These are phyloP conservation scores for Pythium dissotocum DNA, from an alignment of 352 stramenopile genomes.

Conservation along the genomic window DNA sequence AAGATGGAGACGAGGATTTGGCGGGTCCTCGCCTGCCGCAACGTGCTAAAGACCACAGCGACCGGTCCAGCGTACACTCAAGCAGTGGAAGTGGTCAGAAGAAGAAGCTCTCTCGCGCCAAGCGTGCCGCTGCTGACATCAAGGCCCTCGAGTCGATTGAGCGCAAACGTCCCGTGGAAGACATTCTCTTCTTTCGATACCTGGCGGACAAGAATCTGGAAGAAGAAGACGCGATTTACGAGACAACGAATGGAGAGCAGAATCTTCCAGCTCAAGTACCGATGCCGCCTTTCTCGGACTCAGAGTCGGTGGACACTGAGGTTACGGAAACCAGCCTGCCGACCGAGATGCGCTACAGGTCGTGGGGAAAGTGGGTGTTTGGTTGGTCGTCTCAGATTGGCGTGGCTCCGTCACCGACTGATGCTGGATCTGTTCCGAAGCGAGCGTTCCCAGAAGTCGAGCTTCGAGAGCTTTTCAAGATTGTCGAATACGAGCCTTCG, in stretches of 20 bases:
- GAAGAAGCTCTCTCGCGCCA: neutral
- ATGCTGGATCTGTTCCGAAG: slow-evolving; percentile 33
- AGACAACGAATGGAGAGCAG: neutral
- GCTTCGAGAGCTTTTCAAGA: slow-evolving; percentile 84
- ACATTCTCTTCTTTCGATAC: slow-evolving; percentile 87
- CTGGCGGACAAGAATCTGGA: slow-evolving; percentile 60
- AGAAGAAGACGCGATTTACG: slow-evolving; percentile 12
- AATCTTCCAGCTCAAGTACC: slow-evolving; percentile 23
- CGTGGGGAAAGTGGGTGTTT: slow-evolving; percentile 87
- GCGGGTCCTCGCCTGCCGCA: slow-evolving; percentile 11
- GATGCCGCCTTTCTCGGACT: slow-evolving; percentile 70
- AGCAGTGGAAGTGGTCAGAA: slow-evolving; percentile 13
- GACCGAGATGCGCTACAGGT: slow-evolving; percentile 74
- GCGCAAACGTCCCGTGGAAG: slow-evolving; percentile 64
- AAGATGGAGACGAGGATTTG: slow-evolving; percentile 37
- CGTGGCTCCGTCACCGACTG: slow-evolving; percentile 31
- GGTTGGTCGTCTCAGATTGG: slow-evolving; percentile 78
- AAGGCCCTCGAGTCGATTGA: slow-evolving; percentile 72
- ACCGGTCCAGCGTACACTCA: slow-evolving; percentile 18
- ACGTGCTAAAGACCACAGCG: slow-evolving; percentile 1
- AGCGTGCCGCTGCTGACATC: slow-evolving; percentile 5
- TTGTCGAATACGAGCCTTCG: slow-evolving; percentile 80
- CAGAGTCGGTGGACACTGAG: slow-evolving; percentile 81
- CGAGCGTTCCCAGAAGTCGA: slow-evolving; percentile 79
- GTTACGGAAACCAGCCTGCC: slow-evolving; percentile 65